Base-by-base conservation (phyloP, 2,329 filamentous ascomycete species). In the Fusarium duplospermum region DNA sequence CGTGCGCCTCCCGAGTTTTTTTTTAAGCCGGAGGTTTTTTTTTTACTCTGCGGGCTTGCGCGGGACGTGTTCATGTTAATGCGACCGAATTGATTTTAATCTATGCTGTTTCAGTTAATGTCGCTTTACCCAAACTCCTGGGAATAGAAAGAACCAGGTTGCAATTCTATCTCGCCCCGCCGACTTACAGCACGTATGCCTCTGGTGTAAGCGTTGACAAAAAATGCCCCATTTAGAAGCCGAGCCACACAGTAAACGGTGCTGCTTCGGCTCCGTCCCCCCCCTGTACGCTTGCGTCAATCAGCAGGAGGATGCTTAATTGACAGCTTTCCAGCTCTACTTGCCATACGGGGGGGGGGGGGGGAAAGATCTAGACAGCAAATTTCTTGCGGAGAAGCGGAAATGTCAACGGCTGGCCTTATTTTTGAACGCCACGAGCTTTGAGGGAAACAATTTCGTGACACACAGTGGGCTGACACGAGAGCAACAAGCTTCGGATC, bases 321-420 rank as follows among this genome's bases (percentile, higher is more conserved):
- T n/a, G 47, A n/a, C 35, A 59, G 58, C 11, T 5, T 33, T 33
- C 31, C 31, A 31, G 31, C 31, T 50, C 38, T 47, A n/a, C 13
- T 27, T 45, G 24, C n/a, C 24, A 56, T 50, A 58, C 29, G n/a
- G 18, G 47, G n/a, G n/a, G n/a, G n/a, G n/a, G n/a, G n/a, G n/a
- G n/a, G n/a, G n/a, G n/a, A n/a, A n/a, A n/a, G n/a, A n/a, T n/a
- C n/a, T n/a, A n/a, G n/a, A n/a, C n/a, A n/a, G n/a, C n/a, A n/a
- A n/a, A n/a, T n/a, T n/a, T 42, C n/a, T 58, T 45, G 65, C 76
- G 76, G 76, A 78, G 76, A 78, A 71, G 73, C 76, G 76, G 76
- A 78, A 77, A 78, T 78, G 57, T 18, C 63, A 74, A 57, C 60
- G 45, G 31, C 64, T 52, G 40, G 47, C 29, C 45, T 47, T 69